Evolutionary conservation across 148 eudicot species (phyloP).

Genomic region (Chenopodium album): DNA sequence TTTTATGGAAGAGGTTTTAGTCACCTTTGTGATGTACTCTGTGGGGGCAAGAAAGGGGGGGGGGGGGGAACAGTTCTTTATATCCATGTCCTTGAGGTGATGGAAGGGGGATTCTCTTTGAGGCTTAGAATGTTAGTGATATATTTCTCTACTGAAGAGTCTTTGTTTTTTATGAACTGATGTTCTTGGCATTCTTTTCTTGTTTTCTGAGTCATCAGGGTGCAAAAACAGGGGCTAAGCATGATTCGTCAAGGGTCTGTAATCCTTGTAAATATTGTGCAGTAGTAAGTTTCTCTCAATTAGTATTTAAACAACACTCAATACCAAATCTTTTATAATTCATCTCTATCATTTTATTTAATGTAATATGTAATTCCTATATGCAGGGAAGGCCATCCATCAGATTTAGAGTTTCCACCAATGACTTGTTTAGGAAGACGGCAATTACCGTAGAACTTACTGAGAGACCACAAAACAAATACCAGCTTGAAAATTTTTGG

Average conservation of each 20-base stretch:
- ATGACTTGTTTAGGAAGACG: constrained; percentile 61
- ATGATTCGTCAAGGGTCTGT: constrained; percentile 41
- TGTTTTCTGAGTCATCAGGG: constrained; percentile 42
- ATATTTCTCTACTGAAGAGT: neutral
- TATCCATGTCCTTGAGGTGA: neutral
- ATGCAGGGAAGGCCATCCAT: constrained; percentile 62
- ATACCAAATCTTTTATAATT: constrained; percentile 31
- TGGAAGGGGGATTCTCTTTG: neutral
- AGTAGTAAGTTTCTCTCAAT: constrained; percentile 52
- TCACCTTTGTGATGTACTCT: neutral
- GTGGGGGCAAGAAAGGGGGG: neutral
- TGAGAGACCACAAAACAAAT: constrained; percentile 38
- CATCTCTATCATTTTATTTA: neutral
- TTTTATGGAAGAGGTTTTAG: neutral
- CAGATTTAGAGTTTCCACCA: constrained; percentile 65
- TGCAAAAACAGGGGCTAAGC: constrained; percentile 31
- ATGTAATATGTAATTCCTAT: constrained; percentile 15
- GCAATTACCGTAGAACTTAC: constrained; percentile 64
- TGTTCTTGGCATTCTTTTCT: neutral
- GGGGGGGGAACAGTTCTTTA: neutral
- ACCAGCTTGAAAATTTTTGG: constrained; percentile 55
- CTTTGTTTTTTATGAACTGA: neutral
- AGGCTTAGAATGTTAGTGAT: neutral
- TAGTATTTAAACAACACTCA: neutral
- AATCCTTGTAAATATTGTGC: constrained; percentile 44